phyloP scores from a whole-genome alignment of 164 flowering plant genomes.

The Vitis labrusca region DNA sequence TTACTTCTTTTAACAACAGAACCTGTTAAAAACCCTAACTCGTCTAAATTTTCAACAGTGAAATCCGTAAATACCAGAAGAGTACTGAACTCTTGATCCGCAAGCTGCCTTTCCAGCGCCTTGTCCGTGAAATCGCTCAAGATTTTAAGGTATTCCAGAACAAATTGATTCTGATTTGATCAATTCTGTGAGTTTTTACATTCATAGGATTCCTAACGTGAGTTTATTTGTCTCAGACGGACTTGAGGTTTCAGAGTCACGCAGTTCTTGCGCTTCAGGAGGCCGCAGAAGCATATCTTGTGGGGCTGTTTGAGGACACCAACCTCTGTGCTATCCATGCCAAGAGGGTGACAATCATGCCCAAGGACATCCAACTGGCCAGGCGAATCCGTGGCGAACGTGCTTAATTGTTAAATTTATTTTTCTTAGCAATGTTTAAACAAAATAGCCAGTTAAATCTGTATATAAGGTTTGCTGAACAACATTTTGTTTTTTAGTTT shows the following conservation, averaged over 20 bases:
- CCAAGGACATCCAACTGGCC: constrained; percentile 45
- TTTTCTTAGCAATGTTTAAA: background rate
- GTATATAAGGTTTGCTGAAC: no score
- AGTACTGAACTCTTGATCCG: constrained; percentile 41
- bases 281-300: constrained; percentile 40
- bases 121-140: constrained; percentile 49
- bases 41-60: constrained; percentile 21
- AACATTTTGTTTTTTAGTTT: background rate
- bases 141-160: constrained; percentile 23
- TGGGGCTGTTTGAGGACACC: constrained; percentile 46
- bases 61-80: constrained; percentile 50
- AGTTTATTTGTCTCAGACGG: constrained; percentile 25
- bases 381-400: constrained; percentile 48
- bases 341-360: constrained; percentile 44
- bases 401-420: constrained; percentile 18
- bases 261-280: constrained; percentile 44
- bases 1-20: background rate
- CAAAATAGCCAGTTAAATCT: no score
- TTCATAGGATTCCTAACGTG: no score
- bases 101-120: constrained; percentile 42
- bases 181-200: no score
- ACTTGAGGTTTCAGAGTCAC: constrained; percentile 52
- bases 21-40: no score
- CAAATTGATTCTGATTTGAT: no score
- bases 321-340: constrained; percentile 35